Evolutionary conservation across 2,329 filamentous ascomycete genomes (phyloP), one percentile per base, ranked within the genome.

Genomic region (Sphaerulina vaccinii): DNA sequence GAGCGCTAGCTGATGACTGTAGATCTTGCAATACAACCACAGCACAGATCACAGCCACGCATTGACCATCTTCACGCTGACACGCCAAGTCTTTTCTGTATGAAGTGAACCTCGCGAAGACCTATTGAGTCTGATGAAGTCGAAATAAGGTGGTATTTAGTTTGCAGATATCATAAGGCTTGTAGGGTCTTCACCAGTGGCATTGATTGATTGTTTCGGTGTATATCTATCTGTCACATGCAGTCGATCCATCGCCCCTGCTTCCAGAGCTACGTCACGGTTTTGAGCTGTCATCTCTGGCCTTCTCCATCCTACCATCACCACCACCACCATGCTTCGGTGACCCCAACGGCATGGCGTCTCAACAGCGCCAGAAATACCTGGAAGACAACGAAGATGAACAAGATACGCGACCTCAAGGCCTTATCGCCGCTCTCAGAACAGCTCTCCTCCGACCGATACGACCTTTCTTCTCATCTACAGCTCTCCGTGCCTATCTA

Each of bases 401-500:
- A n/a, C 22, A 49, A 11, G 38, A 43, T 10, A 37, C 24, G 24
- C 46, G 32, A 29, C 33, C 33, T n/a, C 33, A 24, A 10, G 46
- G 51, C 27, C 40, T 50, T 3, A 50, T 50, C 24, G 46, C 23
- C 38, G 46, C 48, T 13, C 23, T 50, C 32, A 37, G 43, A 38
- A 39, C 42, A 32, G 70, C 75, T 52, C 64, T 81, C 53, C 71
- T 81, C 50, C 67, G 72, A 22, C 82, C 82, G 15, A 61, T 85
- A 56, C 77, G 74, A 55, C 67, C 79, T 58, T 73, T 79, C 50
- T 73, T 80, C 45, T 87, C 85, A 2, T 83, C 79, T 49, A 71
- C 79, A 24, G 82, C 85, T n/a, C 75, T 79, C 45, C 78, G 80
- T 61, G 79, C 83, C 23, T 88, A 88, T 65, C 68, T 88, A 41